Evolutionary conservation across 352 stramenopile genomes (phyloP).

Genomic region (Aphanomyces euteiches): DNA sequence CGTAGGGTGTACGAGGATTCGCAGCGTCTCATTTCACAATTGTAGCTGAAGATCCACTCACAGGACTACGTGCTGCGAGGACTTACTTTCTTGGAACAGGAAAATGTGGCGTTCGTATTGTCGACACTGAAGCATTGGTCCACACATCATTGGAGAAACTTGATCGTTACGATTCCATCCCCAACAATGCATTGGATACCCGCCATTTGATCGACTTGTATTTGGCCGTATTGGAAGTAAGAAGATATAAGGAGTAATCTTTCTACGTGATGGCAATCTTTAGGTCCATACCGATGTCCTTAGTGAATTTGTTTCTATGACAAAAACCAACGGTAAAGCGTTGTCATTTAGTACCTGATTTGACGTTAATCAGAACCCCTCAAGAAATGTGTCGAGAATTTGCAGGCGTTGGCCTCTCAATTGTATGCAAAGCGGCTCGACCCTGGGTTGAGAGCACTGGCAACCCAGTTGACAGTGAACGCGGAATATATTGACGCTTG

Average conservation of each 20-base stretch:
- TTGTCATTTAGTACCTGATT: too few relatives aligned
- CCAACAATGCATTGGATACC: constrained; percentile 33
- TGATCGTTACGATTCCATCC: constrained; percentile 29
- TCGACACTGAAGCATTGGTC: constrained; percentile 65
- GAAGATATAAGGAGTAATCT: not conserved
- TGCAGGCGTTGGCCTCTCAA: not conserved
- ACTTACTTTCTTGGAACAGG: constrained; percentile 70
- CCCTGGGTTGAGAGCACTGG: not conserved
- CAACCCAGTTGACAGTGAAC: constrained; percentile 2
- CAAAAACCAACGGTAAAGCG: too few relatives aligned
- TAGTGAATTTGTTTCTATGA: too few relatives aligned
- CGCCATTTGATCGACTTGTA: constrained; percentile 43
- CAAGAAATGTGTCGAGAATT: too few relatives aligned
- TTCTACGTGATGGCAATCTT: not conserved
- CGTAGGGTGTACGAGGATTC: constrained; percentile 27
- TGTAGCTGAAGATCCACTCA: constrained; percentile 68
- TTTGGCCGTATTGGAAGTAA: not conserved
- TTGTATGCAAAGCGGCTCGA: too few relatives aligned
- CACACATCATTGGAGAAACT: constrained; percentile 30
- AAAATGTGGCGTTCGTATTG: constrained; percentile 44
- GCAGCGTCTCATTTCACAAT: constrained; percentile 62
- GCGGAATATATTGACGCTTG: not conserved
- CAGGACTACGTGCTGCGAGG: constrained; percentile 51
- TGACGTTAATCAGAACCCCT: too few relatives aligned
- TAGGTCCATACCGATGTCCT: not conserved